These are phyloP conservation scores for Scedosporium minutisporum DNA, from an alignment of 2,329 filamentous ascomycete species.

Conservation along the genomic window DNA sequence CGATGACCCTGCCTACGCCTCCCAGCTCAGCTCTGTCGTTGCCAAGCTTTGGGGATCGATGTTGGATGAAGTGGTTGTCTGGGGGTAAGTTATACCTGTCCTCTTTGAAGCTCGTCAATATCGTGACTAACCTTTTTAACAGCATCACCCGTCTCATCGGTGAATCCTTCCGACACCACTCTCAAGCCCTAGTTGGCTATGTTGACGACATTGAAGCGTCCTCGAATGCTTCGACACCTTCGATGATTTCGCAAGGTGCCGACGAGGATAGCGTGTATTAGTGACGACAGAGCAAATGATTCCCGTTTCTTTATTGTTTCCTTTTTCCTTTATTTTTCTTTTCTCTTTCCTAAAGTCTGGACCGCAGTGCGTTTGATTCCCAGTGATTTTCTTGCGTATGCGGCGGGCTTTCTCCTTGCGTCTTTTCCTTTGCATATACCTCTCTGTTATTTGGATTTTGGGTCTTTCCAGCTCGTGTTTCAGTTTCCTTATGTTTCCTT, in stretches of 20 bases:
- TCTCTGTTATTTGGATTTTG: slow-evolving; percentile 7
- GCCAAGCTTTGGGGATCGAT: slow-evolving; percentile 94
- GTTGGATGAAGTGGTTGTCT: slow-evolving; percentile 96
- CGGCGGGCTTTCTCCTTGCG: not conserved
- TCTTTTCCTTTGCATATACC: slow-evolving; percentile 8
- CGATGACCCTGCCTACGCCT: slow-evolving; percentile 62
- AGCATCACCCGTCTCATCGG: slow-evolving; percentile 94
- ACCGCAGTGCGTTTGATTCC: not conserved
- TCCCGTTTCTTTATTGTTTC: slow-evolving; percentile 12
- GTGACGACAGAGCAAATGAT: slow-evolving; percentile 29
- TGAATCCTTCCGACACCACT: slow-evolving; percentile 94
- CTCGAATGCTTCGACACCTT: slow-evolving; percentile 59
- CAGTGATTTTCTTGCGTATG: not conserved
- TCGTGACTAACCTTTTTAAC: slow-evolving; percentile 12
- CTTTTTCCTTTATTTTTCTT: slow-evolving; percentile 18
- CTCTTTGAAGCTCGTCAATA: not conserved
- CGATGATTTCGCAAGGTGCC: slow-evolving; percentile 61
- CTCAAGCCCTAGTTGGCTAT: slow-evolving; percentile 88
- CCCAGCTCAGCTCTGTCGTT: slow-evolving; percentile 88
- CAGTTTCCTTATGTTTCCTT: not conserved
- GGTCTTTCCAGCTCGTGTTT: not conserved
- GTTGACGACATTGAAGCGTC: slow-evolving; percentile 72
- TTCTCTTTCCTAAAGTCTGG: not conserved
- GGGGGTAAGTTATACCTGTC: slow-evolving; percentile 66
- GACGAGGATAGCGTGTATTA: slow-evolving; percentile 66